Base-by-base conservation (phyloP, 179 eudicot species). In the Carnegiea gigantea region DNA sequence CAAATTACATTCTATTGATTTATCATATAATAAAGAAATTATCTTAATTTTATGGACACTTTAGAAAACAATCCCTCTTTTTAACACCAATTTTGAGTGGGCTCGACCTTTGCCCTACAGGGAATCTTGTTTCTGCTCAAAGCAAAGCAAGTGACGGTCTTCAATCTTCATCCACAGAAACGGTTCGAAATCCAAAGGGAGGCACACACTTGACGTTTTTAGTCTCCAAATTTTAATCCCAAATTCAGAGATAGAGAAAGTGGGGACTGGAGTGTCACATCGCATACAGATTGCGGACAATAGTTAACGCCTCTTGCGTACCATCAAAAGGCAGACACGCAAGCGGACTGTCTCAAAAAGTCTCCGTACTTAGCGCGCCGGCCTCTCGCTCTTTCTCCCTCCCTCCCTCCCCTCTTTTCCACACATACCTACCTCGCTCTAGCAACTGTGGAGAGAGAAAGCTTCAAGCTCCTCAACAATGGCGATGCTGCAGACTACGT, bases 401-500 rank as follows among this genome's bases (percentile, higher is more conserved):
- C 51, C 7, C 51, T 1, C 51, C 30, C 30, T 1, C 30, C 30
- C 30, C 30, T 1, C 15, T 48, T 9, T 9, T 9, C 14, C 53
- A 2, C 53, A 54, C 6, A 0, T 30, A 62, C 30, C 68, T 62
- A 62, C 68, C 68, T 1, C 26, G 36, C 6, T 67, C 38, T 62
- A 62, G 30, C 18, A 23, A 62, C 40, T 67, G 40, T 26, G 12
- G 72, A 62, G 20, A 67, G 72, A 23, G 36, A 30, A 30, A 11
- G 40, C 23, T 36, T 9, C 30, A 23, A 74, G 33, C 30, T 74
- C 36, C 6, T 9, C 76, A 70, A 68, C 80, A 78, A 87, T 81
- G 85, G 84, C 87, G 64, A 80, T 83, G 17, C 30, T 84, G 12
- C 88, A 85, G 14, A 51, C 87, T 17, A 62, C 68, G 28, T 84